Base-by-base conservation (phyloP, 257 asterid genomes). In the Oldenlandia corymbosa region DNA sequence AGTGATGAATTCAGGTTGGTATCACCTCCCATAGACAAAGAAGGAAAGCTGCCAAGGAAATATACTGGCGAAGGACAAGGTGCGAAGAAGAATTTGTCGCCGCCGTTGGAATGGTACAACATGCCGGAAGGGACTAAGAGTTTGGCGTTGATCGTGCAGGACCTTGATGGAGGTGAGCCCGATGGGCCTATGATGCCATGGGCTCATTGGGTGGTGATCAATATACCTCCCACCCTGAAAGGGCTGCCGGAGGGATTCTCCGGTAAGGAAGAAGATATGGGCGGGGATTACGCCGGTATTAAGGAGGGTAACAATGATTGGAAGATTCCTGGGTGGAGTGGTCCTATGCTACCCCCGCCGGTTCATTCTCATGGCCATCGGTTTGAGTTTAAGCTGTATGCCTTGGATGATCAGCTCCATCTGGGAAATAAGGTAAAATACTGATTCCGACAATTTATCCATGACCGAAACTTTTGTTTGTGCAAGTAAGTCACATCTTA, bases 351-450 rank as follows among this genome's bases (percentile, higher is more conserved):
- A 74, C 84, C 90, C 4, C 34, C 42, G 74, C 84, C 86, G 2
- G 28, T 39, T 16, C 88, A 72, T 34, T 34, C 39, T 4, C 39
- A 9, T 27, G 85, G 87, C 4, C 96, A 91, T 36, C 75, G 98
- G 51, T 54, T 91, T 36, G 95, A 86, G 74, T 88, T 91, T 64
- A 88, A 79, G 82, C 78, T 91, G 18, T 89, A 72, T 60, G 95
- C 98, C 5, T 63, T 88, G 78, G 96, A 88, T 62, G 75, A 68
- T 5, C 74, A 69, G 12, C 71, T 85, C 62, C 58, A 72, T 63
- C 88, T 86, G n/a, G 98, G 96, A 7, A 68, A 86, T 24, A 91
- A 88, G 96, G 98, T 88, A 66, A n/a, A n/a, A n/a, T n/a, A n/a
- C n/a, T n/a, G n/a, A n/a, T n/a, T n/a, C n/a, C n/a, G n/a, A n/a